Evolutionary conservation across 208 protist genomes (phyloP).

Genomic region (Phytomonas sp.): DNA sequence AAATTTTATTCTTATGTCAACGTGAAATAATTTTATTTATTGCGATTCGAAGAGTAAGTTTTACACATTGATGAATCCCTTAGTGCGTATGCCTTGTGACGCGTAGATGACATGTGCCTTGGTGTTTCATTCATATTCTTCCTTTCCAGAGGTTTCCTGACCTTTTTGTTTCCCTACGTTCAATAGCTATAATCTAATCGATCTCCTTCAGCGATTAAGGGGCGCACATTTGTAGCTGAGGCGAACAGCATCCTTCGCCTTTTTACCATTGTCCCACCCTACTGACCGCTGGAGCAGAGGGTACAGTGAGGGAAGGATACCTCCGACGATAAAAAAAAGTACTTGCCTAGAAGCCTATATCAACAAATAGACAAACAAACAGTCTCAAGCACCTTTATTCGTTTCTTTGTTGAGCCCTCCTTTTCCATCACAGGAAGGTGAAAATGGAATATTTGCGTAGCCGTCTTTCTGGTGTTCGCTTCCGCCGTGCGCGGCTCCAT

Average conservation of each 20-base stretch:
- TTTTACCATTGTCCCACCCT: neutral
- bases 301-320: neutral
- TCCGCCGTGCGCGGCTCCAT: constrained; percentile 33
- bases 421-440: neutral
- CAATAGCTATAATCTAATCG: neutral
- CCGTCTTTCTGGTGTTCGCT: constrained; percentile 24
- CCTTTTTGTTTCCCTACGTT: neutral
- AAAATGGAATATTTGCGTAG: neutral
- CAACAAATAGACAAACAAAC: neutral
- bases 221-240: neutral
- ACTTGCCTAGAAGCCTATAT: neutral
- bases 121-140: neutral
- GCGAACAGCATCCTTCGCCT: neutral
- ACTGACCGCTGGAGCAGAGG: neutral
- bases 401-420: neutral
- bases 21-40: neutral
- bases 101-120: neutral
- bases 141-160: neutral
- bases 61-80: neutral
- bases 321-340: neutral
- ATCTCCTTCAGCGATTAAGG: neutral
- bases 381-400: neutral
- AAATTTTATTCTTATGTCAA: neutral
- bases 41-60: neutral
- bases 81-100: neutral